Base-by-base conservation (phyloP, 805 yeast genomes). In the Candida ipomoeae region DNA sequence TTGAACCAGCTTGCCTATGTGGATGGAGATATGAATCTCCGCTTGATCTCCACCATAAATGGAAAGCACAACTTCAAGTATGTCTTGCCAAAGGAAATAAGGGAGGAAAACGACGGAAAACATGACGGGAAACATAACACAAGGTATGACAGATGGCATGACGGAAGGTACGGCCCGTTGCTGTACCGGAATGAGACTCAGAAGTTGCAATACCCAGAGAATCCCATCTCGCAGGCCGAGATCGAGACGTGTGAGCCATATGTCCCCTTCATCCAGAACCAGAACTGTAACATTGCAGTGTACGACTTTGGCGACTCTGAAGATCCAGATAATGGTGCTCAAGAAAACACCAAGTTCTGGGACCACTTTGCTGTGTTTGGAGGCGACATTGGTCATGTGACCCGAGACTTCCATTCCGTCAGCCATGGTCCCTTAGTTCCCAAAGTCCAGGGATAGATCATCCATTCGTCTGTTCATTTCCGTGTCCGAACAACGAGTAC, bases 231-330 rank as follows among this genome's bases (percentile, higher is more conserved):
- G 0, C 77, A 78, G 50, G 75, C 81, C 32, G 85, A 81, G 59
- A 75, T 82, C 48, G 85, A 81, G 55, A 79, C 85, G 0, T 75
- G 83, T 53, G 63, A 62, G 20, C 76, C 77, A 5, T 70, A 65
- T 49, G 57, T 65, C 44, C 65, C 66, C 44, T 51, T 71, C 37
- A 60, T 70, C 29, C 65, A 64, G 46, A 63, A 62, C 53, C 57
- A 60, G 40, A 67, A 68, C 46, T 60, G 70, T 21, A 59, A 59
- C 43, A 64, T 71, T 52, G 62, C 69, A 29, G 61, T 65, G 10
- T 72, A 62, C 56, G 62, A 60, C 20, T 58, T 57, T 26, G 58
- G 49, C n/a, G 48, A 50, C 5, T 56, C 35, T 6, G 41, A 44
- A 13, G 55, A 47, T 10, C 8, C 6, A 23, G 26, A 23, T 1